phyloP scores from a whole-genome alignment of 2,329 filamentous ascomycete genomes.

The Fusarium foetens region DNA sequence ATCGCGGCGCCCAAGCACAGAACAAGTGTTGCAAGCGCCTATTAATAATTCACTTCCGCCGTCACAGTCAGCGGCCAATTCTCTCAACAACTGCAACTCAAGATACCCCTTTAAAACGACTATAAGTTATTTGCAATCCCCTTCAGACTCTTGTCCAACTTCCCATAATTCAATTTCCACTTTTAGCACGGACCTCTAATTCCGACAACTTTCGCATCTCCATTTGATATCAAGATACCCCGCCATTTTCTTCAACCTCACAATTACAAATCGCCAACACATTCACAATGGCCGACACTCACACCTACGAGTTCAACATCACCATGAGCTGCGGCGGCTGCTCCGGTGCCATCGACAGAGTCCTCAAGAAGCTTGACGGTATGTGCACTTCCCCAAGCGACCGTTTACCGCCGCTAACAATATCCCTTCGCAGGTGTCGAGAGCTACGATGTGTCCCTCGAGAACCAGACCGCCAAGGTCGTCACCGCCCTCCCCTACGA shows the following conservation, averaged over 20 bases:
- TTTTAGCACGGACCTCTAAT: conserved; percentile 9
- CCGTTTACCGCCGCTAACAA: conserved; percentile 17
- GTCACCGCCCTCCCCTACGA: conserved; percentile 79
- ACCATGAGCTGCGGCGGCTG: conserved; percentile 96
- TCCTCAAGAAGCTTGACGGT: conserved; percentile 94
- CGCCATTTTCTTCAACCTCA: conserved; percentile 27
- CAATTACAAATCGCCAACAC: conserved; percentile 11
- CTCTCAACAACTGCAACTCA: not conserved
- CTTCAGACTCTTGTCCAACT: not conserved
- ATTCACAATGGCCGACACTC: conserved; percentile 73
- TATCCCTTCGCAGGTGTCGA: conserved; percentile 73
- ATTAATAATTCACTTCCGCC: conserved; percentile 42
- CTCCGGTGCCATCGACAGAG: conserved; percentile 91
- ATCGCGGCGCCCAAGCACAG: conserved; percentile 26
- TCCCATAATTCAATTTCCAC: conserved; percentile 9
- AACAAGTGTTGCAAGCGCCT: not conserved
- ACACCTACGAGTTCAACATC: conserved; percentile 96
- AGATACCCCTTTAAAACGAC: not conserved
- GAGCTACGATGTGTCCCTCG: conserved; percentile 86
- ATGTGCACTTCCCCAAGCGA: conserved; percentile 44
- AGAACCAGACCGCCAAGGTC: conserved; percentile 84
- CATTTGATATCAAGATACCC: conserved; percentile 25
- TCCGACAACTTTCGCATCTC: conserved; percentile 8
- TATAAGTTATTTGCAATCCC: conserved; percentile 1
- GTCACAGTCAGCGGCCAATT: conserved; percentile 30